phyloP scores from a whole-genome alignment of 179 eudicot species.

The Heliamphora pulchella region DNA sequence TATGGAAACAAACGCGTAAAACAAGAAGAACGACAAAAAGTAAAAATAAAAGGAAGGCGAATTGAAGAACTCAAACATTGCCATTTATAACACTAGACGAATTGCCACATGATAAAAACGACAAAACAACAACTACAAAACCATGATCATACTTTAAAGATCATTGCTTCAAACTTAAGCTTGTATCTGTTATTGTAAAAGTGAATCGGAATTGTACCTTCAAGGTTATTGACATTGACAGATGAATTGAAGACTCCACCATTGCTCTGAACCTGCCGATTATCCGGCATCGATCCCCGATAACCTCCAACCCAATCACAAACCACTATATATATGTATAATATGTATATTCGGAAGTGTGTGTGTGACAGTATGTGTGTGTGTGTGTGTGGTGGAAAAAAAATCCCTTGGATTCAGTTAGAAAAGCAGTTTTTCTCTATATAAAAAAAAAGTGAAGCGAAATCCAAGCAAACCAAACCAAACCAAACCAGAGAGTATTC shows the following conservation, averaged over 20 bases:
- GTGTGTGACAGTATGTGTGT: not conserved
- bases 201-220: constrained; percentile 38
- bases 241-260: constrained; percentile 29
- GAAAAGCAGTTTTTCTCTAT: not conserved
- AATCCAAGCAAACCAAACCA: not conserved
- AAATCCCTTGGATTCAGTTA: not conserved
- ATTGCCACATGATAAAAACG: not conserved
- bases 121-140: not conserved
- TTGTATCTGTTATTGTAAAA: not conserved
- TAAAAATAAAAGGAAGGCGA: not conserved
- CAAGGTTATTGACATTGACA: constrained; percentile 22
- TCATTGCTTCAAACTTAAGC: constrained; percentile 12
- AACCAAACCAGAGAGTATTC: not conserved
- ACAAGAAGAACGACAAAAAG: not conserved
- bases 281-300: constrained; percentile 52
- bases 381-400: not conserved
- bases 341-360: not conserved
- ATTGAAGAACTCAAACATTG: not conserved
- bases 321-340: not conserved
- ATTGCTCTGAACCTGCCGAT: constrained; percentile 40
- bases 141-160: constrained; percentile 9
- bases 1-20: not conserved
- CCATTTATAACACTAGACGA: not conserved
- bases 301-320: not conserved
- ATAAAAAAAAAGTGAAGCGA: not conserved